These are phyloP conservation scores for Mycena indigotica DNA, from an alignment of 768 basidiomycete genomes.

Conservation along the genomic window DNA sequence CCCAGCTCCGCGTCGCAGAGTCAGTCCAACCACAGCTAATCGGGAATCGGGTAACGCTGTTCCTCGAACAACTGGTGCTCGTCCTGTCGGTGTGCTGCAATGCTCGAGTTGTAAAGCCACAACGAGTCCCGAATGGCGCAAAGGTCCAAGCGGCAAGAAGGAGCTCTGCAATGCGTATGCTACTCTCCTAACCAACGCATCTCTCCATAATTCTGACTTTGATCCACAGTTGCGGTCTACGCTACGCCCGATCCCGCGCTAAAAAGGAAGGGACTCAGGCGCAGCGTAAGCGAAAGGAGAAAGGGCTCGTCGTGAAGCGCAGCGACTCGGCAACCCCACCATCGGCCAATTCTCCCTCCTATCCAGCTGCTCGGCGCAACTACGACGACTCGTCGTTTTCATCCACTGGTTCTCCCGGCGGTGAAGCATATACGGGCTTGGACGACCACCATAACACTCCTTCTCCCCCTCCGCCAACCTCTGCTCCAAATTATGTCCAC, in stretches of 20 bases:
- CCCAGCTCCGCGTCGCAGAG: conserved; percentile 58
- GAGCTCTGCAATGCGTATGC: conserved; percentile 91
- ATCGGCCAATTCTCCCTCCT: conserved; percentile 38
- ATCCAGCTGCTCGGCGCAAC: conserved; percentile 49
- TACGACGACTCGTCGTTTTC: conserved; percentile 55
- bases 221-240: conserved; percentile 69
- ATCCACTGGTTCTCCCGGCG: conserved; percentile 57
- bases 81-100: conserved; percentile 70
- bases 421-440: conserved; percentile 55
- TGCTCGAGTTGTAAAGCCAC: conserved; percentile 84
- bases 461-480: conserved; percentile 70
- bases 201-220: conserved; percentile 14
- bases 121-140: conserved; percentile 88
- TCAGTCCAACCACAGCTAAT: conserved; percentile 50
- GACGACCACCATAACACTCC: conserved; percentile 48
- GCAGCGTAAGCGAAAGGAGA: conserved; percentile 70
- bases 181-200: no score
- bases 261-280: conserved; percentile 75
- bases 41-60: conserved; percentile 50
- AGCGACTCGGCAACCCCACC: conserved; percentile 48
- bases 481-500: conserved; percentile 58
- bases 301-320: conserved; percentile 38
- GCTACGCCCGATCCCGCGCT: conserved; percentile 84
- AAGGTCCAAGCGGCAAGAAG: conserved; percentile 88
- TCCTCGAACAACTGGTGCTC: conserved; percentile 57